A percentile compares a stretch with the other conserved stretches of the same genome.
Evolutionary conservation across 2,329 filamentous ascomycete species (phyloP).

Genomic region (Niveomyces coronatus): DNA sequence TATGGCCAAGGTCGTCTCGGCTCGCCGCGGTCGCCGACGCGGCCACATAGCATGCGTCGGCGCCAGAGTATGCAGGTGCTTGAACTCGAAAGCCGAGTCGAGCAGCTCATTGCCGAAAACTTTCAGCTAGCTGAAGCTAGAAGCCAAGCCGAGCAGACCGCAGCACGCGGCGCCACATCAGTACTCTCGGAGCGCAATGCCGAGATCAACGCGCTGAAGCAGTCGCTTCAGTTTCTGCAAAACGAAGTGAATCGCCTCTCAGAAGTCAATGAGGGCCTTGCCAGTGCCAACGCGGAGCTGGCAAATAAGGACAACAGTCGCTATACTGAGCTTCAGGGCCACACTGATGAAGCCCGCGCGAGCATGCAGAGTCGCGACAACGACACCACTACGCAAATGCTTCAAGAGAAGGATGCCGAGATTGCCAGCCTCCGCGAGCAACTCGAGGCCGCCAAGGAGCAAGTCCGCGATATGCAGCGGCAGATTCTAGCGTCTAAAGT

Average conservation of each 20-base stretch:
- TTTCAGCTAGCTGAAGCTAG: constrained; percentile 65
- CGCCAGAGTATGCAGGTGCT: constrained; percentile 96
- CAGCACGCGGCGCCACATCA: constrained; percentile 56
- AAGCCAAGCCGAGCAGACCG: constrained; percentile 53
- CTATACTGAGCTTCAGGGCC: constrained; percentile 54
- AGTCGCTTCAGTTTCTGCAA: constrained; percentile 68
- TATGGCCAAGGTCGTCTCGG: constrained; percentile 79
- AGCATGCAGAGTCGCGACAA: constrained; percentile 63
- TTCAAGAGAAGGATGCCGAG: constrained; percentile 78
- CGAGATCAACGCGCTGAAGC: constrained; percentile 74
- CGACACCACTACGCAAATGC: constrained; percentile 47
- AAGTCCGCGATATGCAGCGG: constrained; percentile 41
- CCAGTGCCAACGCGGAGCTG: constrained; percentile 66
- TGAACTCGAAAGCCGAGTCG: constrained; percentile 77
- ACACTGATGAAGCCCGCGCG: constrained; percentile 51
- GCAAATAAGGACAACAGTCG: constrained; percentile 65
- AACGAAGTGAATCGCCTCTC: constrained; percentile 71
- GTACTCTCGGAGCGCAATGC: constrained; percentile 72
- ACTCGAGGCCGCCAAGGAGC: constrained; percentile 59
- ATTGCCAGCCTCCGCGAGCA: constrained; percentile 69
- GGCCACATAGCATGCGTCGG: constrained; percentile 90
- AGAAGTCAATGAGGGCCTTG: constrained; percentile 72
- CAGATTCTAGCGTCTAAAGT: constrained; percentile 49
- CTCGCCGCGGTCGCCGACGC: constrained; percentile 84
- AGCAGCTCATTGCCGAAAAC: constrained; percentile 80